A percentile compares a stretch with the other conserved stretches of the same genome.
Conservation (phyloP, 768 basidiomycete genomes). For the Naganishia kalamii region DNA sequence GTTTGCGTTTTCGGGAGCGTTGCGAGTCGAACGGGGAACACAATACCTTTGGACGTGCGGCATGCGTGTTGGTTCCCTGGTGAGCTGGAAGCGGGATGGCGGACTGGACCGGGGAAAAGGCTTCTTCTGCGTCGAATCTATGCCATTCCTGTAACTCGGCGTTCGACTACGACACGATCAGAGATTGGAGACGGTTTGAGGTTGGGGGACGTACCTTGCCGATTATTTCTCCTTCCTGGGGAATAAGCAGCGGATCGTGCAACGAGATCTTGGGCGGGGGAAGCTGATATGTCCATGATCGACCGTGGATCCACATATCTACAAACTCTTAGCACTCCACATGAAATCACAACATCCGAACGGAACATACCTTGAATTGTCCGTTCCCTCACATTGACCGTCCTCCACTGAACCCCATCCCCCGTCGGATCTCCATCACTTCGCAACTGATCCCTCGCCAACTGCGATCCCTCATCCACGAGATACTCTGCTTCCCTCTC, state of each 20-base stretch:
- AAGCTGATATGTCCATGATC: slow-evolving; percentile 4
- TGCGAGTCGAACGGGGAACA: not conserved
- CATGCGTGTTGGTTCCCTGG: not conserved
- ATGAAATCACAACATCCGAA: not conserved
- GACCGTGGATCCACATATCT: not conserved
- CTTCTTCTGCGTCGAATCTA: not conserved
- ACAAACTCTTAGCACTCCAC: not conserved
- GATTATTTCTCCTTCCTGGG: not conserved
- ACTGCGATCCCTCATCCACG: slow-evolving; percentile 9
- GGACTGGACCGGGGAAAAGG: not conserved
- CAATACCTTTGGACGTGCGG: not conserved
- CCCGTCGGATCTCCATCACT: not conserved
- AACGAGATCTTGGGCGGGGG: not conserved
- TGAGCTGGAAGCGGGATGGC: not conserved
- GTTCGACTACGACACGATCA: not conserved
- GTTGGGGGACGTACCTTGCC: too few species aligned
- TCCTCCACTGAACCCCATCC: not conserved
- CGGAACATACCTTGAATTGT: slow-evolving; percentile 4
- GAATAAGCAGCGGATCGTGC: not conserved
- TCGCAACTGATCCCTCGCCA: not conserved
- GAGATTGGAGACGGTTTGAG: too few species aligned
- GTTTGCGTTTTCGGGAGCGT: not conserved
- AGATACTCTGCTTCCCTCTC: not conserved
- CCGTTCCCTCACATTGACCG: not conserved
- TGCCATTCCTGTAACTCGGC: not conserved